These are phyloP conservation scores for Phytophthora ramorum DNA, from an alignment of 352 stramenopile species.

Conservation along the genomic window DNA sequence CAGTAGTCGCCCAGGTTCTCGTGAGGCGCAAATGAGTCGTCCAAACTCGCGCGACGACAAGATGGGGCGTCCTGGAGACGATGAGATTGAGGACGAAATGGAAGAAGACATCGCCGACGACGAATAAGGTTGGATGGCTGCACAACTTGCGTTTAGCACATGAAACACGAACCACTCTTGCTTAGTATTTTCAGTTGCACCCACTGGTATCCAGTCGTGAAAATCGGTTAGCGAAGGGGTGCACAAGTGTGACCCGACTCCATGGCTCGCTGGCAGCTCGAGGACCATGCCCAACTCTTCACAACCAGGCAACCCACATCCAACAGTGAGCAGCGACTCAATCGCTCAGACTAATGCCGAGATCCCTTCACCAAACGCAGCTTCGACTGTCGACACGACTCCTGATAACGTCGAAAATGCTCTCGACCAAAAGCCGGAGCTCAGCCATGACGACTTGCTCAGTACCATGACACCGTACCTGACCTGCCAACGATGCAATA, in stretches of 20 bases:
- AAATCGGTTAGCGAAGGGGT: conserved; percentile 21
- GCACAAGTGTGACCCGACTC: conserved; percentile 4
- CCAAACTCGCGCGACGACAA: conserved; percentile 46
- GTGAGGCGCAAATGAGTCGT: conserved; percentile 29
- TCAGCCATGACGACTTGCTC: conserved; percentile 21
- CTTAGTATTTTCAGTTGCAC: background rate
- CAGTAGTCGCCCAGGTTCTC: conserved; percentile 20
- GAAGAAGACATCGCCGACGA: conserved; percentile 85
- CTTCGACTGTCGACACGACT: background rate
- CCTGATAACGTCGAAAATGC: background rate
- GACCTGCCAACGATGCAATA: conserved; percentile 83
- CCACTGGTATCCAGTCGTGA: no score
- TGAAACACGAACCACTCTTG: conserved; percentile 14
- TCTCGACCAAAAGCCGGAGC: background rate
- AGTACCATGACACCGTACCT: conserved; percentile 71
- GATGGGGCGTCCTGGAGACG: conserved; percentile 15
- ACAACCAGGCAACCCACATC: conserved; percentile 1
- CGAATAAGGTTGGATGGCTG: conserved; percentile 37
- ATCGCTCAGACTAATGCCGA: background rate
- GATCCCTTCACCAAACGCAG: background rate
- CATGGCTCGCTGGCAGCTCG: conserved; percentile 7
- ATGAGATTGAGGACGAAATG: conserved; percentile 75
- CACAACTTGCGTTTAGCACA: conserved; percentile 8
- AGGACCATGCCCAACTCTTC: conserved; percentile 15
- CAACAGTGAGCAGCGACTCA: background rate